Percentiles rank a stretch among this genome's conserved stretches.
These are phyloP conservation scores for Meyerozyma sp. DNA, from an alignment of 1,139 yeast genomes.

Conservation along the genomic window DNA sequence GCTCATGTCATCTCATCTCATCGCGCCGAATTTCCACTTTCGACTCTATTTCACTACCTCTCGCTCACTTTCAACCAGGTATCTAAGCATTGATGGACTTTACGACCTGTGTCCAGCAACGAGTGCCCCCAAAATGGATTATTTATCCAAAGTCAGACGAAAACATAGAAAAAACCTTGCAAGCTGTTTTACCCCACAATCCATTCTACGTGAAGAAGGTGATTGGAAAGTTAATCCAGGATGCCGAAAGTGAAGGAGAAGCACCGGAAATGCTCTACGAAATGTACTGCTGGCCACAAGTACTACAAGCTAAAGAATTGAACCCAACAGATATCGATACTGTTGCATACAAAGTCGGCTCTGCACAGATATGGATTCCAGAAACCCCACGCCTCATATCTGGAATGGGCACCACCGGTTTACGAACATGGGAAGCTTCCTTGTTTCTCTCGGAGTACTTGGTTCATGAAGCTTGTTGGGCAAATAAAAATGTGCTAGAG, in stretches of 20 bases:
- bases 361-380: slow-evolving; percentile 35
- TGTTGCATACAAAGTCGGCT: slow-evolving; percentile 39
- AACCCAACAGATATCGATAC: slow-evolving; percentile 43
- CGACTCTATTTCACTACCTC: too few relatives aligned
- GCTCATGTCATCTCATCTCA: neutral
- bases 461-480: slow-evolving; percentile 10
- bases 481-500: slow-evolving; percentile 45
- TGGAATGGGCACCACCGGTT: slow-evolving; percentile 79
- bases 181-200: slow-evolving; percentile 19
- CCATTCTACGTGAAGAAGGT: slow-evolving; percentile 46
- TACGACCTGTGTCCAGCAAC: neutral
- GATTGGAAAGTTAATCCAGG: slow-evolving; percentile 34
- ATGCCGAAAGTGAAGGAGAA: slow-evolving; percentile 28
- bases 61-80: too few relatives aligned
- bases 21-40: neutral
- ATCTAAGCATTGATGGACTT: neutral
- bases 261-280: slow-evolving; percentile 49
- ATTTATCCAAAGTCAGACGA: neutral
- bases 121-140: neutral
- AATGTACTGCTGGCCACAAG: slow-evolving; percentile 29
- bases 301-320: slow-evolving; percentile 35
- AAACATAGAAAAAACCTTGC: neutral
- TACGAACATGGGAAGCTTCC: slow-evolving; percentile 94
- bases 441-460: slow-evolving; percentile 55
- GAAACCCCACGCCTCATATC: slow-evolving; percentile 66